These are phyloP conservation scores for Triadica sebifera DNA, from an alignment of 345 rosid species.

Conservation along the genomic window DNA sequence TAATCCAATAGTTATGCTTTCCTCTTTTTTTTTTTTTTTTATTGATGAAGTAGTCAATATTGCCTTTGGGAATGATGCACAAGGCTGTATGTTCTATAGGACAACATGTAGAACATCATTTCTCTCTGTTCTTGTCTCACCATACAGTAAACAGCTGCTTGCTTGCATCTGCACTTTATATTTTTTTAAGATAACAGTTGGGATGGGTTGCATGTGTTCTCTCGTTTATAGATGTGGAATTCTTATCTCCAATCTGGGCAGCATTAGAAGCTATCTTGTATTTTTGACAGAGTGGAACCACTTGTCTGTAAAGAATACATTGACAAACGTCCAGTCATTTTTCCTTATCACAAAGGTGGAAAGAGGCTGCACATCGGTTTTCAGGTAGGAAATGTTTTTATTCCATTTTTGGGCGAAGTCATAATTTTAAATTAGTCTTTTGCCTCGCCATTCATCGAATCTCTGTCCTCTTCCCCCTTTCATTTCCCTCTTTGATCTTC, in stretches of 20 bases:
- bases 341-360: slow-evolving; percentile 98
- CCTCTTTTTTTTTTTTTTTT: not conserved
- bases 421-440: not conserved
- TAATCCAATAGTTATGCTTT: not conserved
- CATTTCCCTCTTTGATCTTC: slow-evolving; percentile 2
- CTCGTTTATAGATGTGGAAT: not conserved
- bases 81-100: too few species aligned
- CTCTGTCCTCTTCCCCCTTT: not conserved
- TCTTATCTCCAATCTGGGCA: not conserved
- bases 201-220: not conserved
- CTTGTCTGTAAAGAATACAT: slow-evolving; percentile 82
- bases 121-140: not conserved
- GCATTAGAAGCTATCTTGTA: slow-evolving; percentile 9
- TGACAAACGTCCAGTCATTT: slow-evolving; percentile 65
- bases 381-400: slow-evolving; percentile 74
- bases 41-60: not conserved
- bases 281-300: slow-evolving; percentile 71
- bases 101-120: not conserved
- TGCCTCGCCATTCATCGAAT: not conserved
- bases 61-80: not conserved
- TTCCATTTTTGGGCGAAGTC: not conserved
- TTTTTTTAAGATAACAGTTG: too few species aligned
- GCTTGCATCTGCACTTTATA: not conserved
- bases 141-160: not conserved
- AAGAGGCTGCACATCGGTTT: slow-evolving; percentile 92